phyloP scores from a whole-genome alignment of 345 rosid genomes.

The Combretum micranthum region DNA sequence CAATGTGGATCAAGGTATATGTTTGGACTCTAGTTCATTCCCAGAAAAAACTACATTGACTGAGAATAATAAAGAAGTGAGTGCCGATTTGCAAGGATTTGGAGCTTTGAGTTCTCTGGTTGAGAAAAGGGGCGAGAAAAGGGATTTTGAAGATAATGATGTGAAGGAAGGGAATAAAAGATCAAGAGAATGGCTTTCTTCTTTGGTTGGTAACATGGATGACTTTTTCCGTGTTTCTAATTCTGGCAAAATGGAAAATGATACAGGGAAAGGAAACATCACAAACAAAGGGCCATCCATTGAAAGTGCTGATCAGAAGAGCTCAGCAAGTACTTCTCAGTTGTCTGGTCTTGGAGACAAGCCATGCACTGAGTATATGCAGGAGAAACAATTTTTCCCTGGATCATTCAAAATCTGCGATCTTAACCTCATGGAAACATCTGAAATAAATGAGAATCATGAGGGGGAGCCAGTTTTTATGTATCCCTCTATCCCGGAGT shows the following conservation, averaged over 20 bases:
- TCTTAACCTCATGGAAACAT: constrained; percentile 74
- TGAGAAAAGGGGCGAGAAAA: constrained; percentile 65
- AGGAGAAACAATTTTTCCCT: constrained; percentile 74
- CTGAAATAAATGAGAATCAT: constrained; percentile 50
- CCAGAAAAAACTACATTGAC: constrained; percentile 35
- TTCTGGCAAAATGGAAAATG: constrained; percentile 21
- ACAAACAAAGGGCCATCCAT: constrained; percentile 21
- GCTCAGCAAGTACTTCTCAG: constrained; percentile 21
- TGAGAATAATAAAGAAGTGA: constrained; percentile 33
- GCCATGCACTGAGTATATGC: constrained; percentile 33
- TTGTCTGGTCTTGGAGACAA: constrained; percentile 23
- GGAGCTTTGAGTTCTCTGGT: constrained; percentile 45
- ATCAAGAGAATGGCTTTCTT: constrained; percentile 61
- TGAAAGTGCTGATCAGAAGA: constrained; percentile 20
- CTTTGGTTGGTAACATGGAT: constrained; percentile 27
- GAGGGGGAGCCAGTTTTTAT: constrained; percentile 29
- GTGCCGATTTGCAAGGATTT: constrained; percentile 27
- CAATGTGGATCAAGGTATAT: constrained; percentile 36
- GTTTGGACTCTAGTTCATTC: constrained; percentile 58
- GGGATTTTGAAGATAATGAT: constrained; percentile 42
- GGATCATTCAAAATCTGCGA: constrained; percentile 86
- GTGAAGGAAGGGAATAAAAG: constrained; percentile 45
- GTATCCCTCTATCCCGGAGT: constrained; percentile 26
- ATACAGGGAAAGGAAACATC: constrained; percentile 21
- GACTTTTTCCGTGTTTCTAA: constrained; percentile 23